These are phyloP conservation scores for Saturnispora mendoncae DNA, from an alignment of 805 yeast genomes.

Conservation along the genomic window DNA sequence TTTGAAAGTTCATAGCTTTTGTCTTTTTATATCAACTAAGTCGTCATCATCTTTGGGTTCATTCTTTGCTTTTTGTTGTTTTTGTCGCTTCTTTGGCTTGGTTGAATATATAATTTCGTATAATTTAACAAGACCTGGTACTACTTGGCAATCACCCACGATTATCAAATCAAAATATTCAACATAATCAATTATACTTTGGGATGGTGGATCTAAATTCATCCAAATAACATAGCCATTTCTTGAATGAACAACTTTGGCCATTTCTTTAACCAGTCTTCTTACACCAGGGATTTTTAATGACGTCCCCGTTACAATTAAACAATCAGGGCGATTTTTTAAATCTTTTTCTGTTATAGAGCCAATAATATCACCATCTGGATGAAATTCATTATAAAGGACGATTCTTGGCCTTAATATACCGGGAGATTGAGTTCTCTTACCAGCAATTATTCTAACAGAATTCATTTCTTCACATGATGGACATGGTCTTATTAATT, in stretches of 20 bases:
- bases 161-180: conserved; percentile 50
- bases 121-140: conserved; percentile 30
- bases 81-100: conserved; percentile 14
- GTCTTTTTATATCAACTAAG: not conserved
- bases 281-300: conserved; percentile 71
- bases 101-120: conserved; percentile 18
- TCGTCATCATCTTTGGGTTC: not conserved
- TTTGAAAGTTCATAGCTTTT: conserved; percentile 1
- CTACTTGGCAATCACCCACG: conserved; percentile 56
- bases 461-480: conserved; percentile 53
- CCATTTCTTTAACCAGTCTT: conserved; percentile 51
- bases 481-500: conserved; percentile 47
- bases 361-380: conserved; percentile 84
- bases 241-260: conserved; percentile 45
- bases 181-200: conserved; percentile 39
- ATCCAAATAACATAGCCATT: conserved; percentile 57
- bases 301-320: conserved; percentile 78
- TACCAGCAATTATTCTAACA: conserved; percentile 50
- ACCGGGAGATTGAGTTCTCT: conserved; percentile 57
- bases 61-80: conserved; percentile 5
- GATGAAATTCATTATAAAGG: conserved; percentile 67
- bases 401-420: conserved; percentile 57
- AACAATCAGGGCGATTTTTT: conserved; percentile 59
- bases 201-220: conserved; percentile 47
- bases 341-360: conserved; percentile 62